These are phyloP conservation scores for Pinus tabuliformis DNA, from an alignment of 75 land plant genomes.

Conservation along the genomic window DNA sequence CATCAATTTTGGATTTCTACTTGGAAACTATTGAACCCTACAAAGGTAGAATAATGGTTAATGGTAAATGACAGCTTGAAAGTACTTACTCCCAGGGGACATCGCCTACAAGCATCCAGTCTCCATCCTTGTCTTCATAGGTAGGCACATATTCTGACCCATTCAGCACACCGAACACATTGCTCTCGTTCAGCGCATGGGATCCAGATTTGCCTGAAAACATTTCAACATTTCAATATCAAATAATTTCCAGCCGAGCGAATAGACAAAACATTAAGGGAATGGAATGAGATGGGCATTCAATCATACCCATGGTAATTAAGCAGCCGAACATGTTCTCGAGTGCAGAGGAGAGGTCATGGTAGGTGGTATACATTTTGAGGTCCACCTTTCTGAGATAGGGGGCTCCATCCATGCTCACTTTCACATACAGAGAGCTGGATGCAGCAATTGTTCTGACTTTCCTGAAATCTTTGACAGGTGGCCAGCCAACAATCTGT, in stretches of 20 bases:
- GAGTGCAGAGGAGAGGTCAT: constrained; percentile 53
- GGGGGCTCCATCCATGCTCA: constrained; percentile 36
- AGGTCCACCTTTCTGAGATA: constrained; percentile 69
- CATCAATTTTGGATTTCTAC: constrained; percentile 24
- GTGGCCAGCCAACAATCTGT: constrained; percentile 86
- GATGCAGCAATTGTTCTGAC: constrained; percentile 16
- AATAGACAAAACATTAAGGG: neutral
- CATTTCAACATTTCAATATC: neutral
- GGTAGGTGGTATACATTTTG: constrained; percentile 61
- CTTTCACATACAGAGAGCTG: constrained; percentile 45
- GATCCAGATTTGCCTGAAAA: constrained; percentile 33
- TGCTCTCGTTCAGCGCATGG: constrained; percentile 38
- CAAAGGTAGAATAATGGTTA: neutral
- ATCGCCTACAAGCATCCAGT: constrained; percentile 92
- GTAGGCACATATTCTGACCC: constrained; percentile 77
- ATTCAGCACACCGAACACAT: constrained; percentile 41
- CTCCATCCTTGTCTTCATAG: constrained; percentile 60
- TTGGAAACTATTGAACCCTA: constrained; percentile 17
- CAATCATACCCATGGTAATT: constrained; percentile 51
- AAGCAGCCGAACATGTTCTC: constrained; percentile 75
- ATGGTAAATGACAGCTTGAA: neutral
- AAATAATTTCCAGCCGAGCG: neutral
- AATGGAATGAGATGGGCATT: neutral
- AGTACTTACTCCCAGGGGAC: constrained; percentile 86
- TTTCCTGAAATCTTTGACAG: constrained; percentile 62